These are phyloP conservation scores for Cymbopogon flexuosus DNA, from an alignment of 202 grass and related monocot genomes.

Conservation along the genomic window DNA sequence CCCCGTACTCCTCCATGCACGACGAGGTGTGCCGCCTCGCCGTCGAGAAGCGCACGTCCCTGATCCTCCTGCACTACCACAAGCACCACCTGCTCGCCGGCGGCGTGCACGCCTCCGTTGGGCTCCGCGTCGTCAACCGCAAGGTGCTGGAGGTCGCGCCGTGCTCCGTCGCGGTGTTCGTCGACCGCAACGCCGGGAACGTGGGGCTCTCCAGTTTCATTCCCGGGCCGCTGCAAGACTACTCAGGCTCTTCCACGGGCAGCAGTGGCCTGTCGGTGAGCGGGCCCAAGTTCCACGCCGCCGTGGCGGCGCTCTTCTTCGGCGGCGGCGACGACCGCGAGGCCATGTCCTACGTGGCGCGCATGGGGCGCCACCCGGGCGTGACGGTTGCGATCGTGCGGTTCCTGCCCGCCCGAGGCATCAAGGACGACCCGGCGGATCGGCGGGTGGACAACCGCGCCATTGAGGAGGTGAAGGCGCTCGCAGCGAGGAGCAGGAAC, in stretches of 20 bases:
- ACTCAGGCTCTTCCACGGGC: not conserved
- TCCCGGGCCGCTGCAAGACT: not conserved
- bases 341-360: conserved; percentile 53
- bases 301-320: conserved; percentile 63
- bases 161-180: conserved; percentile 73
- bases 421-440: conserved; percentile 49
- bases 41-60: conserved; percentile 69
- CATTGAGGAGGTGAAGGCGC: conserved; percentile 56
- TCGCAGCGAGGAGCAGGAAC: conserved; percentile 35
- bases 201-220: conserved; percentile 21
- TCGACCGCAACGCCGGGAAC: conserved; percentile 50
- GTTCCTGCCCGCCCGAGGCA: conserved; percentile 50
- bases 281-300: conserved; percentile 28
- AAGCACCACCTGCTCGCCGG: conserved; percentile 44
- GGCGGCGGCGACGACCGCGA: conserved; percentile 86
- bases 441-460: conserved; percentile 47
- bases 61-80: conserved; percentile 74
- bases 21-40: conserved; percentile 87
- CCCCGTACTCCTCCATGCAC: conserved; percentile 84
- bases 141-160: conserved; percentile 61
- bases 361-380: conserved; percentile 52
- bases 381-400: conserved; percentile 56
- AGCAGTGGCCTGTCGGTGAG: not conserved
- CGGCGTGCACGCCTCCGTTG: conserved; percentile 32
- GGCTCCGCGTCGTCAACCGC: conserved; percentile 60